Conservation (phyloP, 306 rosid species). For the Aeschynomene evenia region DNA sequence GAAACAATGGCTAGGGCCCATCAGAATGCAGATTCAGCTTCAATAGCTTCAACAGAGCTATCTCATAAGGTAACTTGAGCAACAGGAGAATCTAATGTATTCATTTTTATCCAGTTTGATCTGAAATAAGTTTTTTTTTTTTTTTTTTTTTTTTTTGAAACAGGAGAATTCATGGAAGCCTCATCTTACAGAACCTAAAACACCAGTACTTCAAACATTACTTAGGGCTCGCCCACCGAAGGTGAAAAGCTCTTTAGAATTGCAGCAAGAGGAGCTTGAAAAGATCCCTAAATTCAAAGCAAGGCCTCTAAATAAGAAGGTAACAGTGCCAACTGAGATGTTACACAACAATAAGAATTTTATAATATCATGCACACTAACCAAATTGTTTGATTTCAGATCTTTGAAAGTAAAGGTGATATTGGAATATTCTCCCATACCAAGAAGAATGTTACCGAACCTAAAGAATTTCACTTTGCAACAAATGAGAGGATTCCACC, state of each 20-base stretch:
- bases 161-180: constrained; percentile 67
- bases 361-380: constrained; percentile 6
- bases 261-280: constrained; percentile 85
- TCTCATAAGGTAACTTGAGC: constrained; percentile 58
- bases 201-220: constrained; percentile 79
- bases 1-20: constrained; percentile 79
- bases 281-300: constrained; percentile 86
- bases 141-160: background rate
- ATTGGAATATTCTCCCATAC: constrained; percentile 71
- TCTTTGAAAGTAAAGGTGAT: constrained; percentile 93
- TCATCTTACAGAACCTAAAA: constrained; percentile 73
- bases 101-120: constrained; percentile 3
- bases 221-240: constrained; percentile 80
- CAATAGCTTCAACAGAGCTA: constrained; percentile 61
- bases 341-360: constrained; percentile 10
- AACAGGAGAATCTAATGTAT: constrained; percentile 7
- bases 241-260: constrained; percentile 73
- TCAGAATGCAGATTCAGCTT: constrained; percentile 67
- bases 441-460: constrained; percentile 75
- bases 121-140: background rate
- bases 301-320: constrained; percentile 91
- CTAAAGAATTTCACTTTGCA: constrained; percentile 92
- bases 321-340: constrained; percentile 31
- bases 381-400: constrained; percentile 40
- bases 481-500: constrained; percentile 83